phyloP scores from a whole-genome alignment of 1,284 basidiomycete genomes.

The Trametes sp. region DNA sequence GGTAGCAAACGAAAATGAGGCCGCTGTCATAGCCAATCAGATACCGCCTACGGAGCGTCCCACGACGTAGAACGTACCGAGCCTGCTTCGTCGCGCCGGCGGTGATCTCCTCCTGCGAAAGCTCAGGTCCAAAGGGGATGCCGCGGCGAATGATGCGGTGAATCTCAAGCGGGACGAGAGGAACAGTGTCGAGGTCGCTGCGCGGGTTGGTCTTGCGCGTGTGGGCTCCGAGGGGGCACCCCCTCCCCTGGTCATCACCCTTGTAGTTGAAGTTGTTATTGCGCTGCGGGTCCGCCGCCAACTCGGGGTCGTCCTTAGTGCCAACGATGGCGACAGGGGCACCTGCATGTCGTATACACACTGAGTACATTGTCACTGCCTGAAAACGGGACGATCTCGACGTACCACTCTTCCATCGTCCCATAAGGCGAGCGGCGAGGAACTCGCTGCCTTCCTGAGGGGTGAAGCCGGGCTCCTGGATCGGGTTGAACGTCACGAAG shows the following conservation, averaged over 20 bases:
- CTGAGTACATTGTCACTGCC: no score
- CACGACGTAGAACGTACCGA: slow-evolving; percentile 35
- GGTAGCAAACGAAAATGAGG: slow-evolving; percentile 57
- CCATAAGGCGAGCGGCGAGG: not conserved
- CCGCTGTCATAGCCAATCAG: slow-evolving; percentile 38
- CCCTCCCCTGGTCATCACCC: slow-evolving; percentile 35
- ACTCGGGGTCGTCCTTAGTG: no score
- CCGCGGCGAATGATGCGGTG: slow-evolving; percentile 45
- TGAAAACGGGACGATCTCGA: not conserved
- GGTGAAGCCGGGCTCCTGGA: not conserved
- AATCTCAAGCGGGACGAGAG: not conserved
- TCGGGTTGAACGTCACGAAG: not conserved
- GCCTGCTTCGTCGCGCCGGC: slow-evolving; percentile 47
- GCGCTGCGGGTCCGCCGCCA: slow-evolving; percentile 34
- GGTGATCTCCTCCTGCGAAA: slow-evolving; percentile 47
- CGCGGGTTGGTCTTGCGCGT: slow-evolving; percentile 64
- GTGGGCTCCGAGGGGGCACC: slow-evolving; percentile 65
- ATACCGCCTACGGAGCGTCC: not conserved
- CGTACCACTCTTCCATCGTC: slow-evolving; percentile 1
- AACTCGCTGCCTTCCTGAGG: not conserved
- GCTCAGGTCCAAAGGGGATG: slow-evolving; percentile 50
- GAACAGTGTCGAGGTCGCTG: slow-evolving; percentile 19
- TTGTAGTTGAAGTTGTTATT: slow-evolving; percentile 51
- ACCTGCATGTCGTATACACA: slow-evolving; percentile 24
- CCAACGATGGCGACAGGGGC: slow-evolving; percentile 47